Evolutionary conservation across 768 basidiomycete genomes (phyloP), one percentile per base, ranked within the genome.

Genomic region (Leccinellum albellum): DNA sequence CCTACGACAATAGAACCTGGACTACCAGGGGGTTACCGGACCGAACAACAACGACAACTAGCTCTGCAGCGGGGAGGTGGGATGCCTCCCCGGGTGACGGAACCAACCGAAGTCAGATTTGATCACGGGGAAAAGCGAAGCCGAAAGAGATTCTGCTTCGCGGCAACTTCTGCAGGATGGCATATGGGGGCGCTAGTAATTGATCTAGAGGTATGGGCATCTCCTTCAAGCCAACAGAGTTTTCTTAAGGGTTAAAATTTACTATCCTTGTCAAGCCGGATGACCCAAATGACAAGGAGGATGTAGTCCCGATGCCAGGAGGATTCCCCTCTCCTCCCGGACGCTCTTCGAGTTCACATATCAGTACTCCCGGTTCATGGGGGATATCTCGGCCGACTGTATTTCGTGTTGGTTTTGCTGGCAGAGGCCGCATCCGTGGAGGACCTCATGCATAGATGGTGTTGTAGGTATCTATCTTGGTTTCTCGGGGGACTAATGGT

Each of bases 181-280:
- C 95, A 98, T 65, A 89, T 82, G 55, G 94, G 93, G 8, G 92
- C 93, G 1, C 75, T 98, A 48, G 90, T 91, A 3, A 86, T 96
- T 40, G 90, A 93, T 68, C 75, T 93, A 26, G 85, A 92, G 76
- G 90, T 89, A 56, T 32, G 65, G 35, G 15, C 15, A 12, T 57
- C 44, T 40, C 51, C 5, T 26, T 17, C 21, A 13, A 17, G 28
- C 12, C 33, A n/a, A 23, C 51, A 45, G 51, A 21, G 6, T 21
- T 46, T 10, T 50, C 12, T 31, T 63, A 46, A 63, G 31, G 10
- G 20, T 47, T 42, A 54, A 49, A 53, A n/a, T n/a, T 46, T 20
- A 24, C 12, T 42, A 37, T 50, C 57, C 54, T 23, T 44, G 58
- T 60, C 21, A 64, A 67, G 66, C 66, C 53, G 42, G 67, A 73